These are phyloP conservation scores for Rhizopogon rudus DNA, from an alignment of 768 basidiomycete genomes.

Conservation along the genomic window DNA sequence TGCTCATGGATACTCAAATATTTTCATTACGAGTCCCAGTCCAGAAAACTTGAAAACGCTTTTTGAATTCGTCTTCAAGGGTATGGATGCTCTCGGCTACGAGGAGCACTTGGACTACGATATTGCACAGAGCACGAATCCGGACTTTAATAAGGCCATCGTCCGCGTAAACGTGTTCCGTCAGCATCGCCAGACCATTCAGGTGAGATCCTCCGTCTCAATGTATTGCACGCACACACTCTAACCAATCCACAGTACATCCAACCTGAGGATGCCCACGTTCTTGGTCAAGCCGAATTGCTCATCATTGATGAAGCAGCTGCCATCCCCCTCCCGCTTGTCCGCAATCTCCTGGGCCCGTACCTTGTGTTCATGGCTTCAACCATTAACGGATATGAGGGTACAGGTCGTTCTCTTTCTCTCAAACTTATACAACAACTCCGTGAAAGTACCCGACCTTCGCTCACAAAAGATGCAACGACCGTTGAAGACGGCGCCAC, in stretches of 20 bases:
- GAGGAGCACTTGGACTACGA: constrained; percentile 99
- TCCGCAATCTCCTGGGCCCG: constrained; percentile 89
- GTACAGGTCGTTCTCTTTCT: constrained; percentile 96
- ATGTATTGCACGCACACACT: background rate
- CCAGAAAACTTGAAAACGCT: constrained; percentile 97
- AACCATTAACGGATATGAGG: constrained; percentile 99
- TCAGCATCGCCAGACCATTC: constrained; percentile 93
- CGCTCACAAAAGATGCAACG: constrained; percentile 58
- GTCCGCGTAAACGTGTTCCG: constrained; percentile 94
- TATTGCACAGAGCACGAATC: constrained; percentile 90
- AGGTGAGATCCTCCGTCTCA: constrained; percentile 45
- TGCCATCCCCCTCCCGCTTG: constrained; percentile 94
- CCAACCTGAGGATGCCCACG: constrained; percentile 96
- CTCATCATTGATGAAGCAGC: constrained; percentile 99
- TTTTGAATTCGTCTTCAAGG: constrained; percentile 98
- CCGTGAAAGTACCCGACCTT: constrained; percentile 83
- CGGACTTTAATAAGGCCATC: constrained; percentile 92
- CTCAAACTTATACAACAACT: constrained; percentile 97
- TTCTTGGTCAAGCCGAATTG: constrained; percentile 94
- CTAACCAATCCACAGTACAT: constrained; percentile 67
- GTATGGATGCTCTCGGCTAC: constrained; percentile 89
- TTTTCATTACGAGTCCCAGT: constrained; percentile 96
- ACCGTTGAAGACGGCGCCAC: constrained; percentile 36
- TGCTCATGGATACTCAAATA: constrained; percentile 92
- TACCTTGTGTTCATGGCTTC: constrained; percentile 99